Evolutionary conservation across 805 yeast species (phyloP).

Genomic region (Barnettozyma botsteinii): DNA sequence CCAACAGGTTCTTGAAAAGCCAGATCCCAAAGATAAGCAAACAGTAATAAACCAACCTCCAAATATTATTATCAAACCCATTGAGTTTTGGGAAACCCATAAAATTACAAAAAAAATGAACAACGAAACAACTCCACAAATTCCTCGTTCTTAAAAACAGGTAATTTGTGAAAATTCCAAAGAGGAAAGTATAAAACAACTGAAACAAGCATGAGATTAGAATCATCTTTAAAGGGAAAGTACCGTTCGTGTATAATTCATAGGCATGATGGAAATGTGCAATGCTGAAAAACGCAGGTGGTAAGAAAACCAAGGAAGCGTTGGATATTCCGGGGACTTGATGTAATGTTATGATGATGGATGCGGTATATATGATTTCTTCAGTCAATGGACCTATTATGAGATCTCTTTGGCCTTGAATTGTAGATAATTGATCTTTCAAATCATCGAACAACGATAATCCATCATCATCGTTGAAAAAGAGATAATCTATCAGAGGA

Average conservation of each 20-base stretch:
- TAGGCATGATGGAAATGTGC: slow-evolving; percentile 77
- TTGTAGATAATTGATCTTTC: slow-evolving; percentile 19
- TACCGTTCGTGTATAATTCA: slow-evolving; percentile 33
- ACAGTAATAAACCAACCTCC: slow-evolving; percentile 32
- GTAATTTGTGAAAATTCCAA: slow-evolving; percentile 62
- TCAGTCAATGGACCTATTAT: slow-evolving; percentile 74
- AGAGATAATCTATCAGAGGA: slow-evolving; percentile 36
- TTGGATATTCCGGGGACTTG: slow-evolving; percentile 21
- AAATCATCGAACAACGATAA: slow-evolving; percentile 17
- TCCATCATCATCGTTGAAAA: slow-evolving; percentile 14
- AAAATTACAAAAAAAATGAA: slow-evolving; percentile 64
- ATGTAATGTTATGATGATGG: slow-evolving; percentile 29
- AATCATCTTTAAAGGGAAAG: slow-evolving; percentile 27
- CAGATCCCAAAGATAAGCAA: slow-evolving; percentile 40
- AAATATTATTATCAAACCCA: slow-evolving; percentile 19
- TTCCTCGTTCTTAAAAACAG: slow-evolving; percentile 47
- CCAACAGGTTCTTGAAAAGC: slow-evolving; percentile 31
- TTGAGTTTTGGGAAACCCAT: slow-evolving; percentile 55
- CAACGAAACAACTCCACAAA: slow-evolving; percentile 50
- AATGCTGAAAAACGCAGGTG: slow-evolving; percentile 66
- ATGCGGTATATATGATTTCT: slow-evolving; percentile 62
- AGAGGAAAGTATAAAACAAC: slow-evolving; percentile 56
- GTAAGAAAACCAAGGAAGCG: slow-evolving; percentile 28
- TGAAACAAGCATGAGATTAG: slow-evolving; percentile 43
- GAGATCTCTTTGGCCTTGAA: slow-evolving; percentile 49